Evolutionary conservation across 768 basidiomycete genomes (phyloP).

Genomic region (Tephrocybe sp.): DNA sequence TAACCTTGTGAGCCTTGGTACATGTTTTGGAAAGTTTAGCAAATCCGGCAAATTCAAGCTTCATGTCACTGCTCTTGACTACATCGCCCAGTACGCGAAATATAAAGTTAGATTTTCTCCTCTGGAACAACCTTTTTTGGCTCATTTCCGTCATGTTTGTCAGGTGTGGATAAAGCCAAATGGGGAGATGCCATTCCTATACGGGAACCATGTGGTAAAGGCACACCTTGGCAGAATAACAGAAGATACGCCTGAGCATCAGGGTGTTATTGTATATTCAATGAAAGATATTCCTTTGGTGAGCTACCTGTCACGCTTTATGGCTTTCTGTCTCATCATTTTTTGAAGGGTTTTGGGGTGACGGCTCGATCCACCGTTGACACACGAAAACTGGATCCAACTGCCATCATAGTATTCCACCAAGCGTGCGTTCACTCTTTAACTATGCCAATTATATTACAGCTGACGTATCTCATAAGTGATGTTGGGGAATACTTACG

Average conservation of each 20-base stretch:
- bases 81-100: constrained; percentile 94
- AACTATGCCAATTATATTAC: constrained; percentile 1
- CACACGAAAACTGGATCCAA: constrained; percentile 95
- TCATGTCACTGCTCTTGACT: constrained; percentile 91
- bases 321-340: constrained; percentile 3
- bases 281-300: constrained; percentile 96
- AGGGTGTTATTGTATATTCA: constrained; percentile 94
- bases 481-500: constrained; percentile 98
- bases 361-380: constrained; percentile 95
- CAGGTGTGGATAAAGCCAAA: constrained; percentile 99
- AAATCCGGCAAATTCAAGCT: constrained; percentile 98
- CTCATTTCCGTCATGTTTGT: not conserved
- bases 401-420: constrained; percentile 96
- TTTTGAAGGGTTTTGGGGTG: constrained; percentile 90
- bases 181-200: constrained; percentile 98
- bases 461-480: constrained; percentile 35
- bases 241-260: constrained; percentile 98
- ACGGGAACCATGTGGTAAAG: constrained; percentile 98
- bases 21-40: constrained; percentile 96
- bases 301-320: constrained; percentile 21
- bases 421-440: constrained; percentile 68
- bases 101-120: constrained; percentile 71
- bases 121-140: not conserved
- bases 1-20: constrained; percentile 90
- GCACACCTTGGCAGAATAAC: constrained; percentile 99